These are phyloP conservation scores for Boletus sp. DNA, from an alignment of 1,284 basidiomycete genomes.

Conservation along the genomic window DNA sequence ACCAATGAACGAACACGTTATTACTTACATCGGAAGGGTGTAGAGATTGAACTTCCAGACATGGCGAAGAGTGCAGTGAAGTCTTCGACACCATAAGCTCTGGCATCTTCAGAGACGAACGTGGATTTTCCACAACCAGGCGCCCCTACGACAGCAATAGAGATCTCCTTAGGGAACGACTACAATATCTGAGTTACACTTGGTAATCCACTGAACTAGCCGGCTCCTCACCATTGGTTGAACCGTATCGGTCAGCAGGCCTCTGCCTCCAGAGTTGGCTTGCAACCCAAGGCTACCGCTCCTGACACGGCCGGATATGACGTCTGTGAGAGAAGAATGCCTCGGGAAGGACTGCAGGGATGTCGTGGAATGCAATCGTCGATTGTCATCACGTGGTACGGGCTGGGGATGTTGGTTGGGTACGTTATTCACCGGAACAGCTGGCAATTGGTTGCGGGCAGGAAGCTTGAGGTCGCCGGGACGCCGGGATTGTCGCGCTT, in stretches of 20 bases:
- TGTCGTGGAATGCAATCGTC: slow-evolving; percentile 39
- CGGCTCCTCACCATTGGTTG: slow-evolving; percentile 32
- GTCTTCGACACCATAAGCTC: slow-evolving; percentile 42
- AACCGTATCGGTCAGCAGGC: slow-evolving; percentile 37
- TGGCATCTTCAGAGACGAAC: slow-evolving; percentile 64
- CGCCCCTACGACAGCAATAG: slow-evolving; percentile 64
- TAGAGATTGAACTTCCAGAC: slow-evolving; percentile 33
- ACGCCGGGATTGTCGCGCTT: slow-evolving; percentile 27
- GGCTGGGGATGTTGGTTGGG: slow-evolving; percentile 24
- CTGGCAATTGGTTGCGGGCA: slow-evolving; percentile 33
- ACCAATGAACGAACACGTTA: slow-evolving; percentile 7
- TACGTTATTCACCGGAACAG: slow-evolving; percentile 16
- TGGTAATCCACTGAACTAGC: slow-evolving; percentile 14
- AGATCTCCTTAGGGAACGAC: slow-evolving; percentile 38
- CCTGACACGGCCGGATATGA: slow-evolving; percentile 42
- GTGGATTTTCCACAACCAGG: slow-evolving; percentile 69
- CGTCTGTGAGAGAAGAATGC: slow-evolving; percentile 26
- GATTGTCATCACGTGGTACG: slow-evolving; percentile 35
- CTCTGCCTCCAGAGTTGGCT: slow-evolving; percentile 31
- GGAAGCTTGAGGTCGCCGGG: slow-evolving; percentile 37
- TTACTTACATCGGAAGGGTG: slow-evolving; percentile 43
- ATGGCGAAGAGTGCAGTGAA: slow-evolving; percentile 24
- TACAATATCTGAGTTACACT: slow-evolving; percentile 23
- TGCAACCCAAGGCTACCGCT: slow-evolving; percentile 56
- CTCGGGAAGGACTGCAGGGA: slow-evolving; percentile 42